Conservation (phyloP, 805 yeast genomes). For the Komagataella mondaviorum region DNA sequence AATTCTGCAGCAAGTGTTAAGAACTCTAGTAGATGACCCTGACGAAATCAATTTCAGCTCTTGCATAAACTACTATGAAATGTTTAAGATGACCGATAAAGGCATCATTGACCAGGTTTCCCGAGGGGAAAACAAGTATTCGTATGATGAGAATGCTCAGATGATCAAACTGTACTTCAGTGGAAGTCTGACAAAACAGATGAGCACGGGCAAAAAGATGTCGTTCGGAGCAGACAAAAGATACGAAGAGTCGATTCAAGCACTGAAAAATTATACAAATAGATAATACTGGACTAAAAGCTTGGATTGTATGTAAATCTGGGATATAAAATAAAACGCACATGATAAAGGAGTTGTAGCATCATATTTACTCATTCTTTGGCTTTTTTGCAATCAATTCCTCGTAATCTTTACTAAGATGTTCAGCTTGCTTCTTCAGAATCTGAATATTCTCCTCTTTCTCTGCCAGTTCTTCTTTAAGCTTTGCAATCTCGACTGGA, state of each 20-base stretch:
- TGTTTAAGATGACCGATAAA: constrained; percentile 35
- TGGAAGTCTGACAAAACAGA: constrained; percentile 15
- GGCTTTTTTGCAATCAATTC: neutral
- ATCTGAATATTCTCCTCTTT: constrained; percentile 53
- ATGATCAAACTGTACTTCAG: constrained; percentile 39
- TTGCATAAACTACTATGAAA: constrained; percentile 42
- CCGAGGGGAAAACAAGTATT: constrained; percentile 20
- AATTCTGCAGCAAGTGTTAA: constrained; percentile 56
- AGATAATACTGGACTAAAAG: neutral
- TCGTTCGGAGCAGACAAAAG: constrained; percentile 13
- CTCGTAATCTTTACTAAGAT: constrained; percentile 54
- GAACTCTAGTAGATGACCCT: constrained; percentile 39
- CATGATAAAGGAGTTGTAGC: neutral
- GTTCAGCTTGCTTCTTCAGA: constrained; percentile 61
- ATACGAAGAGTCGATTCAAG: constrained; percentile 11
- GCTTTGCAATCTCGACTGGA: constrained; percentile 25
- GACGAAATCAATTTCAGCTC: constrained; percentile 38
- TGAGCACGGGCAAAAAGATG: constrained; percentile 8
- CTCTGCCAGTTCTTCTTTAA: constrained; percentile 36
- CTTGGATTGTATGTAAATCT: neutral
- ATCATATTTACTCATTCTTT: neutral
- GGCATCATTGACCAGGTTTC: constrained; percentile 26
- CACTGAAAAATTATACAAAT: constrained; percentile 4
- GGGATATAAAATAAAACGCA: neutral
- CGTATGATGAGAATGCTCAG: constrained; percentile 31